Conservation (phyloP, 352 stramenopile genomes). For the Pythium grandisporangium region DNA sequence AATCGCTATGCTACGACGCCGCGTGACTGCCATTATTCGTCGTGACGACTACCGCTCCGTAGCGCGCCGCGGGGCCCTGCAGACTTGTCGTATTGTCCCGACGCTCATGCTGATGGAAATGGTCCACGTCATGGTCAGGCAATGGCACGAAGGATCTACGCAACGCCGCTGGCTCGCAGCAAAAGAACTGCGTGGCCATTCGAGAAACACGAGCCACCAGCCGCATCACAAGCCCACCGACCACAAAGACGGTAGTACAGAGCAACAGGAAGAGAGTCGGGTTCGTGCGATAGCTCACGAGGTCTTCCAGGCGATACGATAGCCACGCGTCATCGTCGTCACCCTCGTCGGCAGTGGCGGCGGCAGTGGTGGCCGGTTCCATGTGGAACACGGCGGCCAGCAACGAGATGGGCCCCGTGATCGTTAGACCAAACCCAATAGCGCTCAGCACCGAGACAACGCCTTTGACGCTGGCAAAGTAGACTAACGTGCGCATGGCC, state of each 20-base stretch:
- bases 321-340: constrained; percentile 13
- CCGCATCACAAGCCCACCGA: constrained; percentile 44
- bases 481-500: constrained; percentile 58
- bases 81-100: too few species aligned
- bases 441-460: constrained; percentile 28
- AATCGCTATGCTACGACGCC: too few species aligned
- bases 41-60: too few species aligned
- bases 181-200: constrained; percentile 51
- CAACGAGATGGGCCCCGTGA: constrained; percentile 19
- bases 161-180: too few species aligned
- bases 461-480: constrained; percentile 55
- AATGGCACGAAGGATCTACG: too few species aligned
- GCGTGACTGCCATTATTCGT: too few species aligned
- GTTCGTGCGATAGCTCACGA: constrained; percentile 14
- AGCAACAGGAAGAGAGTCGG: constrained; percentile 31
- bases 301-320: constrained; percentile 18
- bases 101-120: too few species aligned
- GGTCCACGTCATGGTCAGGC: too few species aligned
- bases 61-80: too few species aligned
- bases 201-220: constrained; percentile 33
- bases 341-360: too few species aligned
- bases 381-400: constrained; percentile 13
- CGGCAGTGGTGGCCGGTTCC: background rate
- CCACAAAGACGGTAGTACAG: constrained; percentile 32
- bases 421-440: constrained; percentile 17